Base-by-base conservation (phyloP, 306 rosid genomes). In the Malus domestica region DNA sequence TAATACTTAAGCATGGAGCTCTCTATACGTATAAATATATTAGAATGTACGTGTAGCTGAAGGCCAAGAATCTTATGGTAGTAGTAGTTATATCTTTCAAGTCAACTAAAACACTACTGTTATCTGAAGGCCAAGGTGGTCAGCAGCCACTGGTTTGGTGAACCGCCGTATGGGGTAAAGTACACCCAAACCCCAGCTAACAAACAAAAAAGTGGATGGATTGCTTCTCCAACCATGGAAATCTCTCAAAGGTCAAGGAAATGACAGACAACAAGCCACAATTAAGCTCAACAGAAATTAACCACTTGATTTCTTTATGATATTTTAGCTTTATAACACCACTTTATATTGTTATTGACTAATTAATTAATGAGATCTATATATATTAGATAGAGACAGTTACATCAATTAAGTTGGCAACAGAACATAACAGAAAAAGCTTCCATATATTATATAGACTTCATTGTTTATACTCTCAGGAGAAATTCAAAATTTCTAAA, bases 101-200 rank as follows among this genome's bases (percentile, higher is more conserved):
- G 74, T 86, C 88, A 78, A 82, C 83, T 25, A 76, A 76, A 68
- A 68, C 83, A 78, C 35, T 40, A 23, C 38, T 74, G 76, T 79
- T 27, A 79, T 79, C 85, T 55, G 63, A 84, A 86, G 88, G 80
- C 70, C 78, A 74, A 68, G 78, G 81, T 83, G 78, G 75, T 66
- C 68, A 44, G 83, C 64, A 52, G 83, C 70, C 40, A 29, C 77
- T 73, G 68, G 83, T 85, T 87, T 89, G 93, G 89, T 87, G 83
- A 82, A 85, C 42, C 42, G 71, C 87, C 80, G 82, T 68, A 73
- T 73, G 54, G 77, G 85, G 82, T 87, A 16, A 81, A 87, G 87
- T 83, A 80, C 78, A 89, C 87, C 83, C 73, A 79, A 74, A 83
- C 71, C 74, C 73, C 77, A 82, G 58, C 86, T 76, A 85, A 79